Evolutionary conservation across 768 basidiomycete species (phyloP), one percentile per base, ranked within the genome.

Genomic region (Amyloporia xantha): DNA sequence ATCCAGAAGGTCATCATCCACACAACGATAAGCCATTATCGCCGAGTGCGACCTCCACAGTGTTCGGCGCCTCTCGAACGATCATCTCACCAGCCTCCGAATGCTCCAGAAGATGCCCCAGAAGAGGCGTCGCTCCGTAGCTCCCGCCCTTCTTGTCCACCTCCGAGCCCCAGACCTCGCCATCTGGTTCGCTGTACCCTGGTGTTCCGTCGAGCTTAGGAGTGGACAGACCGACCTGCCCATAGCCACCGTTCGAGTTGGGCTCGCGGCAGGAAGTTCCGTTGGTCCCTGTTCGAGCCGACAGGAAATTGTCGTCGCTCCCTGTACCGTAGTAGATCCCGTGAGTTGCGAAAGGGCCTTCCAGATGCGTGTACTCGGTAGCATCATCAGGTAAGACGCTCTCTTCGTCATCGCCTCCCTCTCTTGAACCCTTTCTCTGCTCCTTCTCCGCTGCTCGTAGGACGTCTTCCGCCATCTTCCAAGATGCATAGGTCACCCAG

Each of bases 401-500:
- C 54, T 82, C 85, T 5, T 78, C 81, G 12, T 84, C 84, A 0
- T 77, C 81, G 0, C 70, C 77, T 10, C 64, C 70, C 24, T 65
- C 71, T 15, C 59, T 53, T 25, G 52, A 65, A 21, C 67, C 60
- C 57, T 68, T 68, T 56, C 59, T 63, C 51, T 64, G 62, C 42
- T 77, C 82, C 68, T 82, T 86, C 72, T 92, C 90, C 41, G 66
- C 67, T 1, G 76, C 75, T 15, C 90, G 70, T 3, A 92, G 59
- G 6, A 71, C 72, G 60, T 93, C 89, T 62, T 94, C 91, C 12
- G 90, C 79, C 50, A 74, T 75, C 69, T 91, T 91, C 92, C 92
- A 94, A 3, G 89, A 81, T 2, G 54, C 47, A 58, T 90, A 93
- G 5, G 76, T 71, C 13, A 95, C 59, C 86, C 87, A 91, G 41